Conservation (phyloP, 1,284 basidiomycete species). For the Cystobasidiaceae sp. region DNA sequence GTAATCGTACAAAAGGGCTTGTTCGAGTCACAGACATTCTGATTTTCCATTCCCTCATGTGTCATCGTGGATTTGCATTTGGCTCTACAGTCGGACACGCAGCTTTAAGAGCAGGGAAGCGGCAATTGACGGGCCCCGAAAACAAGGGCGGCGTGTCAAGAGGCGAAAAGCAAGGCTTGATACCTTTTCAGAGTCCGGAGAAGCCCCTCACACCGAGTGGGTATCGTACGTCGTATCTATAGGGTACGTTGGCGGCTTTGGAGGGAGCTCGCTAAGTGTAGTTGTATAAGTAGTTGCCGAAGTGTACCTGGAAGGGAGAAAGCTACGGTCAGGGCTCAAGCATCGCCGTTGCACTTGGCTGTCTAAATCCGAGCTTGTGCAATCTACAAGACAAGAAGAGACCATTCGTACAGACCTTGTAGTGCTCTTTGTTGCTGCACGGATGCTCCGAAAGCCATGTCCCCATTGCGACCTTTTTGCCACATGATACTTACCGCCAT, state of each 20-base stretch:
- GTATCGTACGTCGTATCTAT: slow-evolving; percentile 14
- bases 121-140: slow-evolving; percentile 18
- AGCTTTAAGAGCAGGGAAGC: slow-evolving; percentile 4
- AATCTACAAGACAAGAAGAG: no score
- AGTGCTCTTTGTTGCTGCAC: no score
- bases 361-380: no score
- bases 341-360: no score
- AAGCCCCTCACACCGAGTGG: slow-evolving; percentile 9
- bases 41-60: no score
- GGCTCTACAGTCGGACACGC: slow-evolving; percentile 20
- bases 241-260: background rate
- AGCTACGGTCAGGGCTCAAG: no score
- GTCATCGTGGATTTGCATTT: background rate
- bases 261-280: background rate
- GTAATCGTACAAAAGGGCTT: no score
- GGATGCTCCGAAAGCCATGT: no score
- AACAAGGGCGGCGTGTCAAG: slow-evolving; percentile 15
- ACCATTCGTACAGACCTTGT: no score
- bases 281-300: background rate
- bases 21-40: no score
- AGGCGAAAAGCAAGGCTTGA: slow-evolving; percentile 17
- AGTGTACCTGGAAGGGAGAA: background rate
- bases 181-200: slow-evolving; percentile 18
- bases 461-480: no score
- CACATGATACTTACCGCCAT: no score